These are phyloP conservation scores for Lichtheimia ramosa DNA, from an alignment of 371 early-diverging fungal genomes.

Conservation along the genomic window DNA sequence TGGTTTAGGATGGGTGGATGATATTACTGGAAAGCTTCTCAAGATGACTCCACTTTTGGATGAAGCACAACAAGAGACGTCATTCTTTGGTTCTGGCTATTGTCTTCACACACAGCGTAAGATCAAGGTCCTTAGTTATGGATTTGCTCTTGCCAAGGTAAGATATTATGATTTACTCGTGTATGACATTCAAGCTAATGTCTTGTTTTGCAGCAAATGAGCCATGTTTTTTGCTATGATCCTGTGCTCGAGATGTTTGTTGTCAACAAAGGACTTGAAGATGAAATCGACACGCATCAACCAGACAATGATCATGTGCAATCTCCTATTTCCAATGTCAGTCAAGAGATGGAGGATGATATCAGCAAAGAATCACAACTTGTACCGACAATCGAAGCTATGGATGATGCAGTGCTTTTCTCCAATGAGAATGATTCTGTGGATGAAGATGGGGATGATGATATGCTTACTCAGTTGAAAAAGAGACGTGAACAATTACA, in stretches of 20 bases:
- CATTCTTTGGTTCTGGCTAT: background rate
- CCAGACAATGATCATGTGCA: background rate
- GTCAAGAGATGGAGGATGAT: background rate
- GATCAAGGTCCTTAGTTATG: slow-evolving; percentile 42
- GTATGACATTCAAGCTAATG: background rate
- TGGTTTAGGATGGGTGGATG: slow-evolving; percentile 53
- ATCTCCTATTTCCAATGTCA: background rate
- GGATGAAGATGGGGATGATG: slow-evolving; percentile 40
- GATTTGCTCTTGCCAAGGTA: slow-evolving; percentile 51
- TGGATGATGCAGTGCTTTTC: slow-evolving; percentile 45
- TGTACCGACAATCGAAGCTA: slow-evolving; percentile 24
- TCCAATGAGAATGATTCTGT: slow-evolving; percentile 28
- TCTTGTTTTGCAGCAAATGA: slow-evolving; percentile 29
- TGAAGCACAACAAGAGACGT: background rate
- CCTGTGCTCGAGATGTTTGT: slow-evolving; percentile 38
- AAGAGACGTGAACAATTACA: slow-evolving; percentile 42
- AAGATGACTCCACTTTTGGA: slow-evolving; percentile 12
- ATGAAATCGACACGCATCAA: background rate
- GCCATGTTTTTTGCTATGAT: slow-evolving; percentile 31
- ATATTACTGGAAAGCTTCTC: slow-evolving; percentile 29
- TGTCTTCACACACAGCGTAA: slow-evolving; percentile 20
- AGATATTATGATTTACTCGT: background rate
- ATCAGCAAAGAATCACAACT: background rate
- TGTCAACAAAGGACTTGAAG: slow-evolving; percentile 14
- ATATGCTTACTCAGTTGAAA: slow-evolving; percentile 44